A percentile compares a stretch with the other conserved stretches of the same genome.
phyloP scores from a whole-genome alignment of 192 early-diverging fungal species.

The Backusella luteola region DNA sequence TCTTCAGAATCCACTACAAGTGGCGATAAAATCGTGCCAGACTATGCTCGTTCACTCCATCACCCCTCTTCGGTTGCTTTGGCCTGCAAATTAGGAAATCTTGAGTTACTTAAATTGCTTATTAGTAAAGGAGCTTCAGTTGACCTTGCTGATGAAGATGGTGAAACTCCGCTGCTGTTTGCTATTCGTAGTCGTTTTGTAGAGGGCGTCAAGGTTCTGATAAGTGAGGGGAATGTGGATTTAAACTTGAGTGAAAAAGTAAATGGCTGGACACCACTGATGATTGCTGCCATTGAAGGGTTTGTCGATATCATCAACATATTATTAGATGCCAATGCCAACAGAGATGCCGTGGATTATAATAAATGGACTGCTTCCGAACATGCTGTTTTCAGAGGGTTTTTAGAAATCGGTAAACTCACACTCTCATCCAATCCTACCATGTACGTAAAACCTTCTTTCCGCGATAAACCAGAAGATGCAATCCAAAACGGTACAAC shows the following conservation, averaged over 20 bases:
- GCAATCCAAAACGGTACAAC: background rate
- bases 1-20: background rate
- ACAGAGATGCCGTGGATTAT: slow-evolving; percentile 43
- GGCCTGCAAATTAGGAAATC: slow-evolving; percentile 51
- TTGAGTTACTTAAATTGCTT: slow-evolving; percentile 46
- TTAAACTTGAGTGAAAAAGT: slow-evolving; percentile 50
- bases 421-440: slow-evolving; percentile 35
- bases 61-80: slow-evolving; percentile 49
- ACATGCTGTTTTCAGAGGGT: slow-evolving; percentile 61
- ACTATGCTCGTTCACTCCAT: slow-evolving; percentile 22
- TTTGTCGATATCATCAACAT: slow-evolving; percentile 49
- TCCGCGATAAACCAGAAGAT: background rate
- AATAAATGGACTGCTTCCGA: slow-evolving; percentile 61
- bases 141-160: slow-evolving; percentile 65
- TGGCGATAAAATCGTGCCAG: background rate
- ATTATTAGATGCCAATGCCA: slow-evolving; percentile 52
- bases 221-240: slow-evolving; percentile 40
- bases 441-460: background rate
- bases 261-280: slow-evolving; percentile 63
- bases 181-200: slow-evolving; percentile 50
- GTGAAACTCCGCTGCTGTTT: slow-evolving; percentile 63
- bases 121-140: slow-evolving; percentile 53
- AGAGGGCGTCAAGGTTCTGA: slow-evolving; percentile 49
- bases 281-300: slow-evolving; percentile 65
- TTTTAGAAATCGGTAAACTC: slow-evolving; percentile 45